These are phyloP conservation scores for Alternaria triticina DNA, from an alignment of 2,329 filamentous ascomycete species.

Conservation along the genomic window DNA sequence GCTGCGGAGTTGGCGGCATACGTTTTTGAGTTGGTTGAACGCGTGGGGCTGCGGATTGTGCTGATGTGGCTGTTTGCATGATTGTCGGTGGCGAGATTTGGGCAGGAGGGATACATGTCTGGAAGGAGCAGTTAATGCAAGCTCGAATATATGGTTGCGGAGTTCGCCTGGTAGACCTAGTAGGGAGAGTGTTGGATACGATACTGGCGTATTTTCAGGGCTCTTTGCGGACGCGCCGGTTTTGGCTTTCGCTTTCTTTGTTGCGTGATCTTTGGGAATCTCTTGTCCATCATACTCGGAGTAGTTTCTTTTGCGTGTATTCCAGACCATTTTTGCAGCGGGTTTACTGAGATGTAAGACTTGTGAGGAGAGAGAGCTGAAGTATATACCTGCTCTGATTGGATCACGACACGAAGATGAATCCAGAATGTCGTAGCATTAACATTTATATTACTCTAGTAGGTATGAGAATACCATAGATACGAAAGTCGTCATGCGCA, in stretches of 20 bases:
- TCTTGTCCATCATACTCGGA: background rate
- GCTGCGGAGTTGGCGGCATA: background rate
- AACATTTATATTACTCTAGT: background rate
- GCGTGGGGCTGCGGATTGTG: too few relatives aligned
- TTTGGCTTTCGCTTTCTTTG: background rate
- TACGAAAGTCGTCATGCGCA: background rate
- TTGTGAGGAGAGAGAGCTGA: background rate
- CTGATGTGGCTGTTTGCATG: too few relatives aligned
- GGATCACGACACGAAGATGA: background rate
- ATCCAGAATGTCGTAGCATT: background rate
- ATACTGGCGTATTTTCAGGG: background rate
- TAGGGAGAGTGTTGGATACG: background rate
- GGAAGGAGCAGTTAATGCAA: background rate
- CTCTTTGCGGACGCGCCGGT: background rate
- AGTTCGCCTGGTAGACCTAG: background rate
- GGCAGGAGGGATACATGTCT: background rate
- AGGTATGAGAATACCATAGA: background rate
- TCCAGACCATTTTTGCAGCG: background rate
- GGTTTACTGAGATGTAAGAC: background rate
- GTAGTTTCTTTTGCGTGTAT: background rate
- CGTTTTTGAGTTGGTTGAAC: background rate
- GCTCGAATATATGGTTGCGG: background rate
- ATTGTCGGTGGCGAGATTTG: background rate
- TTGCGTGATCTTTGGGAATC: background rate
- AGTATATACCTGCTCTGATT: background rate